Evolutionary conservation across 495 filamentous ascomycete species (phyloP).

Genomic region (Podospora pseudopauciseta): DNA sequence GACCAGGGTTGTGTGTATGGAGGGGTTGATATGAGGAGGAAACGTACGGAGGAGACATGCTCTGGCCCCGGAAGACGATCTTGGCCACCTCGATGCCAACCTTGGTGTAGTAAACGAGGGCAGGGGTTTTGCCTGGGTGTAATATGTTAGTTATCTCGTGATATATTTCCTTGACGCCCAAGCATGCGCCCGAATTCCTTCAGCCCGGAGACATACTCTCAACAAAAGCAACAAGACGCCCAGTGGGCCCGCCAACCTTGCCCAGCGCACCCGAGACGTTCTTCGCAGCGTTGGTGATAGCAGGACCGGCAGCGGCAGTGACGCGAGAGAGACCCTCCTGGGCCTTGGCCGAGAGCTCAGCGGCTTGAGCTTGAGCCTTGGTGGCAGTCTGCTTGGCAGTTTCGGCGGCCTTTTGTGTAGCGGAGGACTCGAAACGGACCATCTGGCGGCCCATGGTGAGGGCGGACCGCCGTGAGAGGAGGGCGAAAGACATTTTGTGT

Average conservation of each 20-base stretch:
- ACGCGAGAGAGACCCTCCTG: constrained; percentile 82
- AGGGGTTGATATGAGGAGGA: neutral
- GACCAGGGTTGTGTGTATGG: neutral
- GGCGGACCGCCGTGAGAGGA: constrained; percentile 34
- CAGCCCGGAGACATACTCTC: constrained; percentile 63
- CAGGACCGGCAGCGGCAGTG: constrained; percentile 72
- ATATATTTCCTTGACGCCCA: neutral
- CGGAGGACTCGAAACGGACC: constrained; percentile 49
- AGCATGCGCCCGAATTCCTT: constrained; percentile 17
- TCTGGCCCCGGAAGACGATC: constrained; percentile 82
- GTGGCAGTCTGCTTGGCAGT: constrained; percentile 53
- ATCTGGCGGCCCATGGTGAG: constrained; percentile 41
- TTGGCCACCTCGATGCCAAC: constrained; percentile 83
- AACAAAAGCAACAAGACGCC: constrained; percentile 71
- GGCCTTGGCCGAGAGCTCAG: constrained; percentile 69
- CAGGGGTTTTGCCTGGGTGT: constrained; percentile 71
- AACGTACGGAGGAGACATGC: constrained; percentile 92
- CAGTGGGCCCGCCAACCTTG: constrained; percentile 81
- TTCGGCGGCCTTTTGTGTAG: constrained; percentile 56
- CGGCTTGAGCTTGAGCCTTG: constrained; percentile 64
- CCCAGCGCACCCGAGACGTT: constrained; percentile 60
- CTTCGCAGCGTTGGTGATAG: constrained; percentile 65
- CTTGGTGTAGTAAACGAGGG: constrained; percentile 82
- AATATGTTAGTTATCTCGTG: neutral
- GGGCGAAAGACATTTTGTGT: constrained; percentile 31